Conservation (phyloP, 2,329 filamentous ascomycete species). For the Sclerotinia minor region DNA sequence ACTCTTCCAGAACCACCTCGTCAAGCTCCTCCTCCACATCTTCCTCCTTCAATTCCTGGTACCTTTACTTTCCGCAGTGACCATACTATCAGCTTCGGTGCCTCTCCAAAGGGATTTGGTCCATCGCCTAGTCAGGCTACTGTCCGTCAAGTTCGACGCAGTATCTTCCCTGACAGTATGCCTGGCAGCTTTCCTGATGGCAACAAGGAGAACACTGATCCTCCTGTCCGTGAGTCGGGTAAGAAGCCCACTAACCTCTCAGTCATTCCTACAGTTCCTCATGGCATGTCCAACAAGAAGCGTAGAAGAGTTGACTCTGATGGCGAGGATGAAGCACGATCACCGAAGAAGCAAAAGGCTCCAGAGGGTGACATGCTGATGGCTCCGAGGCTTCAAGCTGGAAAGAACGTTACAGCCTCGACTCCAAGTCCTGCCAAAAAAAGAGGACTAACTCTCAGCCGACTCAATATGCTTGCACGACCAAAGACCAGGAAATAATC, state of each 20-base stretch:
- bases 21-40: constrained; percentile 24
- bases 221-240: constrained; percentile 38
- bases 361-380: constrained; percentile 38
- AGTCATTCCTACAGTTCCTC: constrained; percentile 48
- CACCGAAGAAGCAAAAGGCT: constrained; percentile 59
- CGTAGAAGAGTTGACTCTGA: constrained; percentile 59
- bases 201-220: constrained; percentile 55
- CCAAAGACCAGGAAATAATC: constrained; percentile 54
- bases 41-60: constrained; percentile 49
- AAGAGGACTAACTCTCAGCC: constrained; percentile 54
- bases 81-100: constrained; percentile 61
- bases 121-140: constrained; percentile 59
- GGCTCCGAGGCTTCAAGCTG: constrained; percentile 37
- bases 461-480: constrained; percentile 61
- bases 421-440: constrained; percentile 52
- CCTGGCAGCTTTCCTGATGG: constrained; percentile 57
- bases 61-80: constrained; percentile 67
- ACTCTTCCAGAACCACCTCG: constrained; percentile 34
- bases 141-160: constrained; percentile 59
- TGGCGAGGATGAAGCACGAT: constrained; percentile 57
- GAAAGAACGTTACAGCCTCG: constrained; percentile 35
- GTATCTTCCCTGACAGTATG: constrained; percentile 50
- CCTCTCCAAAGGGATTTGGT: constrained; percentile 54
- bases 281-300: constrained; percentile 67
- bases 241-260: constrained; percentile 17